Base-by-base conservation (phyloP, 2,329 filamentous ascomycete species). In the Celoporthe dispersa region DNA sequence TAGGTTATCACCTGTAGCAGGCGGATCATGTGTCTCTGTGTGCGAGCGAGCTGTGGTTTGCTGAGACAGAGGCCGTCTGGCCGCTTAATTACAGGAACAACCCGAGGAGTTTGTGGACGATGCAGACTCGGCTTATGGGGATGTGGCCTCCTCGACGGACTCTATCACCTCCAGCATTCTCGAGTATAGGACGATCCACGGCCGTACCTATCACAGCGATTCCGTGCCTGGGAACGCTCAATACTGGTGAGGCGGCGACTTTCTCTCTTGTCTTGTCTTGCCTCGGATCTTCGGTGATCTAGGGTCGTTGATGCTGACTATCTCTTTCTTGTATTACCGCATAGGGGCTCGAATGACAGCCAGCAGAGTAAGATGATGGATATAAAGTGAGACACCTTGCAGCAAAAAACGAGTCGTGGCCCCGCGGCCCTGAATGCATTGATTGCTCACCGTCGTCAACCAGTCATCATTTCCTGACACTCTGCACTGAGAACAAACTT, bases 351-450 rank as follows among this genome's bases (percentile, higher is more conserved):
- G 12, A 80, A 80, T 51, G 79, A 81, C 64, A 77, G 77, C 35
- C 70, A 67, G 31, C 77, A 79, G 53, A 77, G 72, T n/a, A 75
- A 80, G 25, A 73, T 76, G 0, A 73, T 79, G 72, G 79, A 81
- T 28, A 75, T 81, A 66, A 74, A 70, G 74, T 76, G 68, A 70
- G 71, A 35, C 35, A n/a, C 35, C 2, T 35, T 41, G 6, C 39
- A 25, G 19, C 14, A 25, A 28, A 25, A 35, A 35, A 4, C 35
- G 35, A 37, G 35, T 9, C 9, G 9, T 37, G 9, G 4, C 9
- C 35, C 35, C 37, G 41, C 4, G 22, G 19, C 1, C 12, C 8
- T 19, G 12, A 12, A 12, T 44, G n/a, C 16, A 19, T 19, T 4
- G 9, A 14, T 57, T 22, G 53, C 64, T 71, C 55, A 71, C 55